These are phyloP conservation scores for Gentiana macrophylla DNA, from an alignment of 257 asterid species.

Conservation along the genomic window DNA sequence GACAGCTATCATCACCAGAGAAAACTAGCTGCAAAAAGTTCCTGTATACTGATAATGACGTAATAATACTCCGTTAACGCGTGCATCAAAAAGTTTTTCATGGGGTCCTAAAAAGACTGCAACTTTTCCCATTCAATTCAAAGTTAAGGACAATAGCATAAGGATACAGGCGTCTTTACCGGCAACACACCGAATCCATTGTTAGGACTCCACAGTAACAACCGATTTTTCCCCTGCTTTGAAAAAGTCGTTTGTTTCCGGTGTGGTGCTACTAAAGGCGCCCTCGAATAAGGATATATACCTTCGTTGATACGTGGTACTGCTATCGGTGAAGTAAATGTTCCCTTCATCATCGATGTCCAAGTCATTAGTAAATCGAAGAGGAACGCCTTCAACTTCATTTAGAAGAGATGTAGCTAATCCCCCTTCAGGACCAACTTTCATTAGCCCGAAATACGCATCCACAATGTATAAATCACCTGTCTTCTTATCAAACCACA, in stretches of 20 bases:
- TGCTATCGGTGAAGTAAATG: slow-evolving; percentile 88
- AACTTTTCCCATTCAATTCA: no score
- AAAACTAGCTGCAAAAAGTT: slow-evolving; percentile 70
- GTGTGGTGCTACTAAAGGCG: no score
- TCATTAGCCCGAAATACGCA: slow-evolving; percentile 92
- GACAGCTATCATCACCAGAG: slow-evolving; percentile 72
- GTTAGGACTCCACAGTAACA: no score
- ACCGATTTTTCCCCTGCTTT: no score
- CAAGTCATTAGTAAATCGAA: slow-evolving; percentile 70
- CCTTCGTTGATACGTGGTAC: slow-evolving; percentile 73
- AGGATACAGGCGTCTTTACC: no score
- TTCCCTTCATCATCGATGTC: slow-evolving; percentile 81
- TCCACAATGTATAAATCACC: slow-evolving; percentile 94
- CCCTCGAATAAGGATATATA: slow-evolving; percentile 4
- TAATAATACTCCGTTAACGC: not conserved
- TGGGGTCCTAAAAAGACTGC: no score
- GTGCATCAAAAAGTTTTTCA: not conserved
- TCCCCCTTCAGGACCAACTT: slow-evolving; percentile 94
- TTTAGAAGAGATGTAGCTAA: slow-evolving; percentile 57
- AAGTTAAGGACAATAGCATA: no score
- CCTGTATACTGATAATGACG: slow-evolving; percentile 27
- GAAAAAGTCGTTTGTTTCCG: not conserved
- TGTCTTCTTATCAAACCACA: slow-evolving; percentile 62
- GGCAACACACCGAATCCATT: no score
- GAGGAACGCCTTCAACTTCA: slow-evolving; percentile 79